Evolutionary conservation across 2,329 filamentous ascomycete species (phyloP).

Genomic region (Pseudogymnoascus sp.): DNA sequence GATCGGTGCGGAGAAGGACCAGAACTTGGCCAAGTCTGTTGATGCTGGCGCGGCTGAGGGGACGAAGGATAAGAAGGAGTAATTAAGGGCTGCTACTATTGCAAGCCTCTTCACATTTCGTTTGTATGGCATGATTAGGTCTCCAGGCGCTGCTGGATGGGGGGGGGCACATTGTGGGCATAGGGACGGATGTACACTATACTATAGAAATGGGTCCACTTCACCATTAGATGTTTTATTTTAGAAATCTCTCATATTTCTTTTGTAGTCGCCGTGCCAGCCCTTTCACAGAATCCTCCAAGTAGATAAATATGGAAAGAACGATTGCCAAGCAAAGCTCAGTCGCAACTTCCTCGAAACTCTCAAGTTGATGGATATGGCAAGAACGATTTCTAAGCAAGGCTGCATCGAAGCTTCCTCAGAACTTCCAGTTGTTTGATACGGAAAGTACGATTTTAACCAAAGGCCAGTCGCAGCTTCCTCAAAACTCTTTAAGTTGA

Average conservation of each 20-base stretch:
- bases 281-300: too few species aligned
- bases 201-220: slow-evolving; percentile 6
- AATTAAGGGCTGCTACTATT: slow-evolving; percentile 12
- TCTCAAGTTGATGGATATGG: too few species aligned
- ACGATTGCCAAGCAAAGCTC: too few species aligned
- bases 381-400: too few species aligned
- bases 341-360: too few species aligned
- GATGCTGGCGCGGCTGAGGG: slow-evolving; percentile 23
- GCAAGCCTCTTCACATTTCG: neutral
- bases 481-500: too few species aligned
- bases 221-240: neutral
- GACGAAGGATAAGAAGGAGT: slow-evolving; percentile 34
- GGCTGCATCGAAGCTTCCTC: too few species aligned
- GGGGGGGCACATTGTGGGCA: neutral
- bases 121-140: slow-evolving; percentile 7
- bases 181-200: slow-evolving; percentile 1
- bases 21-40: slow-evolving; percentile 17
- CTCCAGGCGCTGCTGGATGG: slow-evolving; percentile 2
- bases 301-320: too few species aligned
- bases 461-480: too few species aligned
- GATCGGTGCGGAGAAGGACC: slow-evolving; percentile 46
- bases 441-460: too few species aligned
- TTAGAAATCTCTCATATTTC: neutral
- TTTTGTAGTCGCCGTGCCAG: neutral
- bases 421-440: too few species aligned